Evolutionary conservation across 257 asterid species (phyloP), one percentile per base, ranked within the genome.

Genomic region (Plectranthus barbatus): DNA sequence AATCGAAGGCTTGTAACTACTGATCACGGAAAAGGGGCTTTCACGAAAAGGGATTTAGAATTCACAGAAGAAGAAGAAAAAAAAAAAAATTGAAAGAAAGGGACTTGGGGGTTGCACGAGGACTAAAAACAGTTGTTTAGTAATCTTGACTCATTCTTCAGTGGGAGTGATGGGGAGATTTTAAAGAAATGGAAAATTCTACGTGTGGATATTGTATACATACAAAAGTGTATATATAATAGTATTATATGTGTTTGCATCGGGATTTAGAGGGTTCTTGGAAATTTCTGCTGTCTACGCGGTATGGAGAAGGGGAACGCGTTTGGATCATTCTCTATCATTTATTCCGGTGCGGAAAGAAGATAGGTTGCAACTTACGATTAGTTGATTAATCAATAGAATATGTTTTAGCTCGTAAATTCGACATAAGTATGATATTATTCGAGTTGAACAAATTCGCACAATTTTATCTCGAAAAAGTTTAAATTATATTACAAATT

Each of bases 251-350:
- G 19, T 13, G 19, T 13, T 33, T 9, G 26, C 45, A 55, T 14
- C 15, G n/a, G 24, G 60, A 29, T 60, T 24, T 42, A 14, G 26
- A 5, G n/a, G 33, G 53, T 51, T 64, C 69, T 64, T 69, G 76
- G 69, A 69, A 69, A 31, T 58, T 62, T 64, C 72, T 13, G 2
- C 20, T 0, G 3, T 10, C 10, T 37, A 66, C 77, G 77, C 77
- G 73, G 69, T 67, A 2, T 4, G 11, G 29, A 15, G 59, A 48
- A 37, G 9, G 40, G 42, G 45, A 20, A 65, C 72, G 77, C 77
- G 72, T 57, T 72, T 48, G 36, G 72, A 57, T 29, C 41, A 29
- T 53, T 53, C 29, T 26, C 21, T 39, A 10, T 1, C 12, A 39
- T 39, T 39, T 39, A 39, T 10, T 9, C 44, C 36, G 36, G 14